These are phyloP conservation scores for Alectoria sarmentosa DNA, from an alignment of 495 filamentous ascomycete species.

Conservation along the genomic window DNA sequence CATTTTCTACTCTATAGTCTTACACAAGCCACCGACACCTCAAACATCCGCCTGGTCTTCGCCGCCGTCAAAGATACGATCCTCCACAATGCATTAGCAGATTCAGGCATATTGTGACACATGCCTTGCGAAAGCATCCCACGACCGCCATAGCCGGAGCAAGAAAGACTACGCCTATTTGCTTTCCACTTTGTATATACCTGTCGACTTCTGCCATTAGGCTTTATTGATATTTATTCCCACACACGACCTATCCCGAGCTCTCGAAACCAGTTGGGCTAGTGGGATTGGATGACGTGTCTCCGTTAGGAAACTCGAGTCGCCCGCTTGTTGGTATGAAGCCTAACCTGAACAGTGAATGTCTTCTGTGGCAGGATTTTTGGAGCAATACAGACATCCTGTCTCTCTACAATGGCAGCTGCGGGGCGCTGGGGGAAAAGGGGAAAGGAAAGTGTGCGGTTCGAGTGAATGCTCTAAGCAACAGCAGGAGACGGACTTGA, in stretches of 20 bases:
- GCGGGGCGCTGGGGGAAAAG: background rate
- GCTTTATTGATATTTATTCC: slow-evolving; percentile 12
- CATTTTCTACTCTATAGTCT: slow-evolving; percentile 47
- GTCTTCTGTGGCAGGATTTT: background rate
- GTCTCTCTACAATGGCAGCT: background rate
- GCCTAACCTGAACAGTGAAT: background rate
- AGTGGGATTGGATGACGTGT: background rate
- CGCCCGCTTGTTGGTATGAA: background rate
- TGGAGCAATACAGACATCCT: background rate
- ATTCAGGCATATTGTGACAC: slow-evolving; percentile 87
- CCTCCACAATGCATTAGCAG: slow-evolving; percentile 93
- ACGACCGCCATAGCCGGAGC: slow-evolving; percentile 7
- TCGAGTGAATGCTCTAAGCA: background rate
- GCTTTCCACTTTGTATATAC: slow-evolving; percentile 16
- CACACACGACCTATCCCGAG: background rate
- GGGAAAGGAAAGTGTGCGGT: background rate
- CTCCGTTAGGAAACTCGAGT: background rate
- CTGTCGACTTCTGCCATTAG: slow-evolving; percentile 13
- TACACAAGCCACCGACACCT: slow-evolving; percentile 97
- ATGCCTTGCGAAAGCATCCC: background rate
- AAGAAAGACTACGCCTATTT: slow-evolving; percentile 7
- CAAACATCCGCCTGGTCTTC: slow-evolving; percentile 95
- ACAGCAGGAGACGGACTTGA: background rate
- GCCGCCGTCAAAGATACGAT: slow-evolving; percentile 99
- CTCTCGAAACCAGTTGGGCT: background rate